phyloP scores from a whole-genome alignment of 2,329 filamentous ascomycete species.

The Laburnicola sp. region DNA sequence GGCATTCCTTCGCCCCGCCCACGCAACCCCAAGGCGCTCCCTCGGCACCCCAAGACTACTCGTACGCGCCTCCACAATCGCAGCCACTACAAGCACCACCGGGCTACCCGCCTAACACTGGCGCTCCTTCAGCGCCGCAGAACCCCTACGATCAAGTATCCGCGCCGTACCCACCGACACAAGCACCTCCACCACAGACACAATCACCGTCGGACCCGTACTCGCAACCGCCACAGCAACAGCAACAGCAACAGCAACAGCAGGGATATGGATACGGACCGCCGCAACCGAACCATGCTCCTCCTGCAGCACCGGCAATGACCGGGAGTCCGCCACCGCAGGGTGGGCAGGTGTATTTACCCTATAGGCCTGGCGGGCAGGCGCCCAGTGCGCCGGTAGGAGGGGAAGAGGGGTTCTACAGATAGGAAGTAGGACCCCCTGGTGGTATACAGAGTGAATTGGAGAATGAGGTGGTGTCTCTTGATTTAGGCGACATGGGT shows the following conservation, averaged over 20 bases:
- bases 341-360: constrained; percentile 33
- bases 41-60: constrained; percentile 32
- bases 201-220: constrained; percentile 36
- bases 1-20: constrained; percentile 44
- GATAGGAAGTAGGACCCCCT: constrained; percentile 21
- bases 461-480: neutral
- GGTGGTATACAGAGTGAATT: neutral
- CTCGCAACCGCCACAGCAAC: constrained; percentile 30
- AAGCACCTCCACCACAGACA: constrained; percentile 14
- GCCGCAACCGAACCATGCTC: constrained; percentile 37
- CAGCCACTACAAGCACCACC: constrained; percentile 20
- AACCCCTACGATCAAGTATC: constrained; percentile 35
- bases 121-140: constrained; percentile 18
- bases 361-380: constrained; percentile 41
- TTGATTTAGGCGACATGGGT: neutral
- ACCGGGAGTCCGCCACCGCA: constrained; percentile 29
- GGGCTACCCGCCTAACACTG: constrained; percentile 33
- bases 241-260: constrained; percentile 13
- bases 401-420: constrained; percentile 39
- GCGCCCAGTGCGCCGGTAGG: constrained; percentile 35
- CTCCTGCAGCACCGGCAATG: constrained; percentile 34
- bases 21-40: constrained; percentile 29
- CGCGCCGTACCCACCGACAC: constrained; percentile 27
- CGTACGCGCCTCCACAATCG: constrained; percentile 22
- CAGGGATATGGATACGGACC: constrained; percentile 36